These are phyloP conservation scores for Diplocarpon rosae DNA, from an alignment of 2,329 filamentous ascomycete species.

Conservation along the genomic window DNA sequence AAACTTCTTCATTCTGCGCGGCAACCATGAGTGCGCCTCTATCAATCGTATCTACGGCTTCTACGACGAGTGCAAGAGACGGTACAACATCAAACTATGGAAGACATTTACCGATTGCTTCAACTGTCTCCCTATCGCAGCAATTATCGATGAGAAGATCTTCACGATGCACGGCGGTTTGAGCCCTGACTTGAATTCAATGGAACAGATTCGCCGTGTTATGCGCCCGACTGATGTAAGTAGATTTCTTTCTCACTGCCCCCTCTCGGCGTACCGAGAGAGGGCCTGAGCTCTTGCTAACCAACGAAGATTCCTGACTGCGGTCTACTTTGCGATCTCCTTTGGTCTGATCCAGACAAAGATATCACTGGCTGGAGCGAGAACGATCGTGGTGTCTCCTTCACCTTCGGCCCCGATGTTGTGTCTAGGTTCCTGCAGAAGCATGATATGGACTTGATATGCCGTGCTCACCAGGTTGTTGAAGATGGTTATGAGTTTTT, in stretches of 20 bases:
- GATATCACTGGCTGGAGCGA: conserved; percentile 99
- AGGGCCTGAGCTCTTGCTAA: conserved; percentile 27
- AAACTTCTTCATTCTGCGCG: conserved; percentile 98
- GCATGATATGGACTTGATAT: conserved; percentile 99
- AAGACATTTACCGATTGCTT: conserved; percentile 99
- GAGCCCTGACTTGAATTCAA: conserved; percentile 94
- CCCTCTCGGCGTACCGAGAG: conserved; percentile 21
- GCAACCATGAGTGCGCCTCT: conserved; percentile 97
- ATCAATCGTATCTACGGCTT: conserved; percentile 99
- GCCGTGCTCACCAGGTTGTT: conserved; percentile 95
- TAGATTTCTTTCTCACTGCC: conserved; percentile 26
- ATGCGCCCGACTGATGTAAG: conserved; percentile 98
- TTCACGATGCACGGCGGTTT: conserved; percentile 99
- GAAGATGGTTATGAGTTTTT: conserved; percentile 99
- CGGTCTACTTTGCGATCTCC: conserved; percentile 88
- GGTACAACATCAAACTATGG: conserved; percentile 99
- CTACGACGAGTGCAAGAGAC: conserved; percentile 98
- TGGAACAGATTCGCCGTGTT: conserved; percentile 98
- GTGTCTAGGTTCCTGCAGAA: conserved; percentile 96
- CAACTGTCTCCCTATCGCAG: conserved; percentile 95
- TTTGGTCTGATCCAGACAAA: conserved; percentile 99
- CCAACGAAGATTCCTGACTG: conserved; percentile 80
- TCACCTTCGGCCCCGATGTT: conserved; percentile 95
- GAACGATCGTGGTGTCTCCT: conserved; percentile 96
- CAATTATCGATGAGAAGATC: conserved; percentile 99